Evolutionary conservation across 2,329 filamentous ascomycete species (phyloP), one percentile per base, ranked within the genome.

Genomic region (Huntiella moniliformis): DNA sequence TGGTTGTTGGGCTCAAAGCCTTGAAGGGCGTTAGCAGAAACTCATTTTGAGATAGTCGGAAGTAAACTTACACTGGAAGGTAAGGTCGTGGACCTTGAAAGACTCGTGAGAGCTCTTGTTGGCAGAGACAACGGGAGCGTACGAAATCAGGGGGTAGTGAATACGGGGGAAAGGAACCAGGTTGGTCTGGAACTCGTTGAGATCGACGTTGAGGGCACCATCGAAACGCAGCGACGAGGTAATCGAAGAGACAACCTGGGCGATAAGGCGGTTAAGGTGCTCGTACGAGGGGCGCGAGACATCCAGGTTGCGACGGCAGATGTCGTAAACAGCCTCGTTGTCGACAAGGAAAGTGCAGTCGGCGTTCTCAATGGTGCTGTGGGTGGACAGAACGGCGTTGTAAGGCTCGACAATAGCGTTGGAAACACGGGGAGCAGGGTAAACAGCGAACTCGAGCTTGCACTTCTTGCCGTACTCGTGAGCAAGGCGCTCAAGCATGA

Each of bases 21-120:
- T 80, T 28, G 22, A 28, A 3, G 6, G 7, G 22, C 7, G 47
- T 4, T 12, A 10, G 10, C n/a, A 13, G 15, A 42, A 7, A 10
- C n/a, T n/a, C 17, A 42, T 34, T 12, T 39, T 36, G 35, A 10
- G 10, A 38, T 13, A 22, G 11, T 39, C 16, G 3, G n/a, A n/a
- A 12, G 13, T 11, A 34, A 3, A 66, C 72, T 58, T 67, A 81
- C 77, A 81, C 61, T 81, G 77, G 65, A 80, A 76, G 58, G 77
- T 82, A 52, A 82, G 64, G 53, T 91, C 84, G 51, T 76, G 72
- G 46, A 86, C 79, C 70, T 84, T 85, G 75, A 87, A 87, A 68
- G 80, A 84, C 68, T 91, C 83, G 59, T 91, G 83, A 41, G 77
- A 74, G 62, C 80, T 84, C 73, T 82, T 83, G 67, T 73, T 69